Evolutionary conservation across 2,329 filamentous ascomycete species (phyloP).

Genomic region (Fusarium pininemorale): DNA sequence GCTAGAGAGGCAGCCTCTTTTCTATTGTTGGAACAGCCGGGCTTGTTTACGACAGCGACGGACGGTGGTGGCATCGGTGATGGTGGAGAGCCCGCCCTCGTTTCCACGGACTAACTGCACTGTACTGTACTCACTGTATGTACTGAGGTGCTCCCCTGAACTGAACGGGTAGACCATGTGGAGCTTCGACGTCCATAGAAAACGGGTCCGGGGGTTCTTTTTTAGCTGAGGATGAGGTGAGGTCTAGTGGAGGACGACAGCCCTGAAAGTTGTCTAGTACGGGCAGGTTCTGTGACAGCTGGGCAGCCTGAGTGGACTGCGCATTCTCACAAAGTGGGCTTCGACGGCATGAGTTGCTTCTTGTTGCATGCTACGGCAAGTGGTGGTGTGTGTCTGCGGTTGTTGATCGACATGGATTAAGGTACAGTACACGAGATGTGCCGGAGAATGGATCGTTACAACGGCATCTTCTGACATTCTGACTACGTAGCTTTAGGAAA

Average conservation of each 20-base stretch:
- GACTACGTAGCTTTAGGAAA: not conserved
- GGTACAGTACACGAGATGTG: conserved; percentile 8
- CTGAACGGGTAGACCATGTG: conserved; percentile 18
- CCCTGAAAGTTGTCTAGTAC: conserved; percentile 1
- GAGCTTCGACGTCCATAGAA: conserved; percentile 8
- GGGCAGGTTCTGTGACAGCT: conserved; percentile 1
- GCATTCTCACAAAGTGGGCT: not conserved
- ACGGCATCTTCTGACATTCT: not conserved
- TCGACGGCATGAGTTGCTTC: not conserved
- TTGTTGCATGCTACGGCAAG: not conserved
- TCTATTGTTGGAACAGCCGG: conserved; percentile 33
- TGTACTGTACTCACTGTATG: not conserved
- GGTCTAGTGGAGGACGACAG: conserved; percentile 22
- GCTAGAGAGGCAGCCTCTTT: conserved; percentile 31
- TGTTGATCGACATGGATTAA: conserved; percentile 12
- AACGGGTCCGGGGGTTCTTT: conserved; percentile 24
- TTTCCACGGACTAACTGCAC: not conserved
- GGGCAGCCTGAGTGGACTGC: not conserved
- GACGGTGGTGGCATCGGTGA: conserved; percentile 31
- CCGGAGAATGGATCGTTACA: conserved; percentile 22
- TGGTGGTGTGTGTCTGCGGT: not conserved
- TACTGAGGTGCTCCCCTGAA: conserved; percentile 22
- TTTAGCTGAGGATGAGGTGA: conserved; percentile 37
- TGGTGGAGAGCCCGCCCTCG: conserved; percentile 5
- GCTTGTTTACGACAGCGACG: conserved; percentile 31